Evolutionary conservation across 2,329 filamentous ascomycete species (phyloP).

Genomic region (Colletotrichum aenigma): DNA sequence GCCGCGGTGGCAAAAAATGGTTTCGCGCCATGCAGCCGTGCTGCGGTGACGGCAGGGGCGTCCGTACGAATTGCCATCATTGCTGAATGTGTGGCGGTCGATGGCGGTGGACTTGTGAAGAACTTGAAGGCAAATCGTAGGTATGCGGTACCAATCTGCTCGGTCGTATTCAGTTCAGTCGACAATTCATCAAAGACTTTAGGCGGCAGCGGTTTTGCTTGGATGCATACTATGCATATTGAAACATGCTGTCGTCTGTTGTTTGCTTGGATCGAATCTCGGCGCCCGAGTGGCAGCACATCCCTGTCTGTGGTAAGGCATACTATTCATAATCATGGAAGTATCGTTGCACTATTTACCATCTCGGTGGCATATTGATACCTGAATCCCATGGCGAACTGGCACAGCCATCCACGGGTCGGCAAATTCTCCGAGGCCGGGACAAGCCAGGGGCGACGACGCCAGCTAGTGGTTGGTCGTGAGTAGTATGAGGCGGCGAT

Average conservation of each 20-base stretch:
- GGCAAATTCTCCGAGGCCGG: conserved; percentile 1
- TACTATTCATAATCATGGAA: background rate
- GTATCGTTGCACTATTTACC: background rate
- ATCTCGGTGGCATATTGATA: background rate
- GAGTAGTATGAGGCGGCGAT: background rate
- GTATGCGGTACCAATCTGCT: background rate
- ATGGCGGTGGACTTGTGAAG: background rate
- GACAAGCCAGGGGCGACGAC: background rate
- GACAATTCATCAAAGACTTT: background rate
- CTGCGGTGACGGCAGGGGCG: background rate
- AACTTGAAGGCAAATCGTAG: background rate
- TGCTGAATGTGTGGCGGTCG: background rate
- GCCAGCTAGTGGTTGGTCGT: background rate
- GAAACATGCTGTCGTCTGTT: background rate
- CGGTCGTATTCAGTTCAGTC: background rate
- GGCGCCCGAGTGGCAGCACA: background rate
- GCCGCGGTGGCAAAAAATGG: conserved; percentile 4
- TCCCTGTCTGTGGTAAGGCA: background rate
- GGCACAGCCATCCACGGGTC: background rate
- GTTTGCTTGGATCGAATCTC: background rate
- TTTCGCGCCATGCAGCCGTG: background rate
- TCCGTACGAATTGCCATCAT: background rate
- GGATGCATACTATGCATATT: background rate
- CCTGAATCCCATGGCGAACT: background rate
- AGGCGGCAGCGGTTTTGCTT: background rate